A percentile compares a stretch with the other conserved stretches of the same genome.
Evolutionary conservation across 257 asterid genomes (phyloP).

Genomic region (Solanum chiquidenum): DNA sequence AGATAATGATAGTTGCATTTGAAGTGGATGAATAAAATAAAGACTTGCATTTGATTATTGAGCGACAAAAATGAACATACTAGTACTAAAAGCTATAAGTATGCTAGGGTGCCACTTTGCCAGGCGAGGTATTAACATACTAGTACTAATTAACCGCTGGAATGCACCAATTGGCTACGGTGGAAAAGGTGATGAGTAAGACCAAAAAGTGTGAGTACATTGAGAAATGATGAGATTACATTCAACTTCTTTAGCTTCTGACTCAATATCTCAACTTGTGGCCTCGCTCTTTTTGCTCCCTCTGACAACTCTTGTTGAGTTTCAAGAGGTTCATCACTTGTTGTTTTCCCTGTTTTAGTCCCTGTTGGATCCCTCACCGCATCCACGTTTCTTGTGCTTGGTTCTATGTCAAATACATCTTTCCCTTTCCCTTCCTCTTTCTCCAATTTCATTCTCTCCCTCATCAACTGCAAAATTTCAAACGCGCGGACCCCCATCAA

Average conservation of each 20-base stretch:
- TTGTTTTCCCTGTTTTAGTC: too few species aligned
- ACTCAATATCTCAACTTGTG: conserved; percentile 12
- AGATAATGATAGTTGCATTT: too few species aligned
- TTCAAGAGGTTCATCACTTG: background rate
- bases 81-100: too few species aligned
- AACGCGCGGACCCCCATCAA: too few species aligned
- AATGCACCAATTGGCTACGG: conserved; percentile 18
- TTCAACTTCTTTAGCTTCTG: conserved; percentile 33
- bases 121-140: too few species aligned
- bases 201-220: conserved; percentile 27
- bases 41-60: too few species aligned
- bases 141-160: background rate
- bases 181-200: conserved; percentile 55
- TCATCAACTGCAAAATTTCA: background rate
- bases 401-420: conserved; percentile 3
- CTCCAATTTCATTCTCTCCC: conserved; percentile 48
- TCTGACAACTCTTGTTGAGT: background rate
- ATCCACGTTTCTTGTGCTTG: background rate
- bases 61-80: too few species aligned
- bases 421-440: conserved; percentile 47
- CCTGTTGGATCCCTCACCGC: background rate
- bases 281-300: conserved; percentile 2
- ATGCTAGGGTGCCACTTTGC: too few species aligned
- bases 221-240: conserved; percentile 47
- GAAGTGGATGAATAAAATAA: too few species aligned